These are phyloP conservation scores for Colletotrichum phormii DNA, from an alignment of 2,329 filamentous ascomycete species.

Conservation along the genomic window DNA sequence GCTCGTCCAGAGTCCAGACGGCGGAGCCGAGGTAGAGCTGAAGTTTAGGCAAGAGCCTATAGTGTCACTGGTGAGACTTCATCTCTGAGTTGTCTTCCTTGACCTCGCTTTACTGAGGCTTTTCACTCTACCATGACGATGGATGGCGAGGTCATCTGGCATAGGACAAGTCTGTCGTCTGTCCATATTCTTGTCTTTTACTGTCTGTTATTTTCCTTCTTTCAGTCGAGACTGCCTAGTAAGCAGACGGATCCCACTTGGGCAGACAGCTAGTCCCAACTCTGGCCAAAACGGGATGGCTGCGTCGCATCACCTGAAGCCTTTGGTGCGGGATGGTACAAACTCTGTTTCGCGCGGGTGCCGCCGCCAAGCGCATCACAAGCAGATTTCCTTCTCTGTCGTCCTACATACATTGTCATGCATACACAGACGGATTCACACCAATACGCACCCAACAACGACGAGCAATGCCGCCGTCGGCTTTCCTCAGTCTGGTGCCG, in stretches of 20 bases:
- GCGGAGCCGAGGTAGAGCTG: neutral
- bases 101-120: neutral
- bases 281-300: conserved; percentile 22
- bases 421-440: neutral
- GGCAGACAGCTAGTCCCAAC: conserved; percentile 6
- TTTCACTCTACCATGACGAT: neutral
- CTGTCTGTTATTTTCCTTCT: conserved; percentile 1
- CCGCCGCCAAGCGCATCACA: conserved; percentile 36
- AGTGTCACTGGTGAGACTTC: conserved; percentile 18
- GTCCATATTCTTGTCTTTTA: neutral
- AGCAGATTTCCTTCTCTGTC: conserved; percentile 31
- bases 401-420: conserved; percentile 20
- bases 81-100: conserved; percentile 6
- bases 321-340: conserved; percentile 24
- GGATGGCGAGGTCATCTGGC: conserved; percentile 24
- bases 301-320: conserved; percentile 28
- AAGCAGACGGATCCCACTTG: conserved; percentile 18
- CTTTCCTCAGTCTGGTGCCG: neutral
- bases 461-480: conserved; percentile 17
- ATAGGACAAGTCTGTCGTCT: neutral
- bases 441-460: conserved; percentile 9
- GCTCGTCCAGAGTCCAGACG: neutral
- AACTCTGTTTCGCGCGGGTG: conserved; percentile 36
- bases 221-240: conserved; percentile 13
- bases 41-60: neutral